phyloP scores from a whole-genome alignment of 2,329 filamentous ascomycete genomes.

The Penicillium concentricum region DNA sequence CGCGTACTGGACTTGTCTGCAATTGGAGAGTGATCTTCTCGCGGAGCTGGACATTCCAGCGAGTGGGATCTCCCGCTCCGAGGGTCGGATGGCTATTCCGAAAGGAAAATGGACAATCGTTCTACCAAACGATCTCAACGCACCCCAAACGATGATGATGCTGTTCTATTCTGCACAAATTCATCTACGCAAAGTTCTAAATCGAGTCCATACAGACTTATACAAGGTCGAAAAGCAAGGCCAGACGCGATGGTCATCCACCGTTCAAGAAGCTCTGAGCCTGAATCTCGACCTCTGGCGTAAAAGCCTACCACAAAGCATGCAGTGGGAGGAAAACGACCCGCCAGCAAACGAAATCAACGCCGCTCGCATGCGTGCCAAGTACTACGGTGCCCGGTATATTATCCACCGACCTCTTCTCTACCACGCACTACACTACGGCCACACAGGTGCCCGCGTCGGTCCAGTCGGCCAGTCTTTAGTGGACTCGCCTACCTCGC shows the following conservation, averaged over 20 bases:
- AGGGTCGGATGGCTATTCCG: conserved; percentile 46
- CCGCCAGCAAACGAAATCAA: conserved; percentile 74
- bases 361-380: conserved; percentile 78
- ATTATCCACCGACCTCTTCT: conserved; percentile 83
- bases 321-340: conserved; percentile 68
- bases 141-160: conserved; percentile 47
- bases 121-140: conserved; percentile 33
- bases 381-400: conserved; percentile 90
- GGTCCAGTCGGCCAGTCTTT: conserved; percentile 13
- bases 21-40: conserved; percentile 90
- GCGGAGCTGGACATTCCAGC: conserved; percentile 73
- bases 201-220: conserved; percentile 55
- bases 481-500: conserved; percentile 36
- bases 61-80: conserved; percentile 59
- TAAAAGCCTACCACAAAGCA: conserved; percentile 45
- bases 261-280: conserved; percentile 43
- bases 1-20: conserved; percentile 90
- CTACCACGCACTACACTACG: conserved; percentile 57
- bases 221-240: conserved; percentile 48
- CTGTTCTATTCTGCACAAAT: conserved; percentile 63
- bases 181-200: conserved; percentile 57
- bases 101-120: conserved; percentile 36
- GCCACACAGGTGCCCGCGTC: conserved; percentile 40
- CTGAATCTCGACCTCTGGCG: conserved; percentile 57
- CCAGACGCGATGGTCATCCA: conserved; percentile 37